Evolutionary conservation across 768 basidiomycete species (phyloP).

Genomic region (Fistulinella prunicolor): DNA sequence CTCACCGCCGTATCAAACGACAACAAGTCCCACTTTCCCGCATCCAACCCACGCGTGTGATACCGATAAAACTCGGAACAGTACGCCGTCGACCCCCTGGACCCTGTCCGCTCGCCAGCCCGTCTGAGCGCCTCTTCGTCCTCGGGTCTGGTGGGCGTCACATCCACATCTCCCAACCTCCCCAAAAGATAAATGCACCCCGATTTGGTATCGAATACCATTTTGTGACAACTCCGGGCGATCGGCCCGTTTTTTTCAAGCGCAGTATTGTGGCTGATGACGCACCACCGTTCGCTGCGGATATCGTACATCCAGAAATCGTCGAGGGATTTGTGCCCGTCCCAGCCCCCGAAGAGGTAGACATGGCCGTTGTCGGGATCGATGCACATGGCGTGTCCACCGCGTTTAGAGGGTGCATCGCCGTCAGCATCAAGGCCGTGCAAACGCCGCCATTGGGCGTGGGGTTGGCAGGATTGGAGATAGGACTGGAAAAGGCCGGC

Average conservation of each 20-base stretch:
- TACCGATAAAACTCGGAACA: slow-evolving; percentile 78
- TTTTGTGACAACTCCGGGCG: slow-evolving; percentile 75
- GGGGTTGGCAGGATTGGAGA: slow-evolving; percentile 52
- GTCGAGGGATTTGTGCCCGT: slow-evolving; percentile 66
- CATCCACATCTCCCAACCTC: slow-evolving; percentile 57
- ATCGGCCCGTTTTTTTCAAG: slow-evolving; percentile 63
- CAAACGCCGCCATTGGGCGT: slow-evolving; percentile 59
- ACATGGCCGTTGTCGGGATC: slow-evolving; percentile 59
- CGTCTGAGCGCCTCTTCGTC: slow-evolving; percentile 19
- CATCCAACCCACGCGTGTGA: slow-evolving; percentile 36
- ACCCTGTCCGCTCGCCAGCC: slow-evolving; percentile 19
- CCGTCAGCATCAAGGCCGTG: slow-evolving; percentile 58
- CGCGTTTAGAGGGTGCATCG: slow-evolving; percentile 63
- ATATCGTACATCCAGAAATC: slow-evolving; percentile 79
- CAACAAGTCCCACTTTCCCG: slow-evolving; percentile 71
- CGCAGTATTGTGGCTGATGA: slow-evolving; percentile 54
- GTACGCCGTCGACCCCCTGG: slow-evolving; percentile 29
- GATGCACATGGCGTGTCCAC: slow-evolving; percentile 82
- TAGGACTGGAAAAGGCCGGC: slow-evolving; percentile 62
- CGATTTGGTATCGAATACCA: slow-evolving; percentile 72
- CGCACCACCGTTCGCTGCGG: slow-evolving; percentile 55
- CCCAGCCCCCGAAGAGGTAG: slow-evolving; percentile 80
- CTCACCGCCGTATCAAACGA: slow-evolving; percentile 66
- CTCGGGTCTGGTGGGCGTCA: slow-evolving; percentile 25
- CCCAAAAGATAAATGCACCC: slow-evolving; percentile 75